Conservation (phyloP, 2,329 filamentous ascomycete genomes). For the Pleoardoris graminearum region DNA sequence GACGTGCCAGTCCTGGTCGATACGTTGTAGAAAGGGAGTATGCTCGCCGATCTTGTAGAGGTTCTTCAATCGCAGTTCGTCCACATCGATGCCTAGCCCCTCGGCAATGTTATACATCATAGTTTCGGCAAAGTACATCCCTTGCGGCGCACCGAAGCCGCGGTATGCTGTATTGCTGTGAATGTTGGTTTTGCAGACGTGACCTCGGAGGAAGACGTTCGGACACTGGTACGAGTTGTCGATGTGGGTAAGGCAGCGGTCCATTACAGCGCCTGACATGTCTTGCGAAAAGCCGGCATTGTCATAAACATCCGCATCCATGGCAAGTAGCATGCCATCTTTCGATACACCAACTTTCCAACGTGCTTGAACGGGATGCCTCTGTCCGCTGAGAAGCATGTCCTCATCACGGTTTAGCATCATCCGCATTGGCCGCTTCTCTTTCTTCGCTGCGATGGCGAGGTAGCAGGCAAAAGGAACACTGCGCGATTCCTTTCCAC, state of each 20-base stretch:
- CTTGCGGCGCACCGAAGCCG: conserved; percentile 92
- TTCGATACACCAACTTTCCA: conserved; percentile 94
- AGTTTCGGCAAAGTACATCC: conserved; percentile 87
- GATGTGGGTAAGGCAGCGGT: conserved; percentile 80
- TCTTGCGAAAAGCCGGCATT: conserved; percentile 81
- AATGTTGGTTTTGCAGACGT: conserved; percentile 89
- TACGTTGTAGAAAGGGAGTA: conserved; percentile 86
- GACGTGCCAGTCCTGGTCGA: conserved; percentile 85
- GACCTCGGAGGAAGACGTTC: conserved; percentile 80
- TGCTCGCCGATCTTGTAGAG: conserved; percentile 75
- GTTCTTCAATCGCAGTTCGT: conserved; percentile 79
- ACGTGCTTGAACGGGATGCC: conserved; percentile 83
- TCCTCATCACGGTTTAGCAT: conserved; percentile 97
- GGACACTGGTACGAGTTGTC: conserved; percentile 89
- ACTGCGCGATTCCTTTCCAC: conserved; percentile 88
- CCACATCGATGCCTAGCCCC: conserved; percentile 78
- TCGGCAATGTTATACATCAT: conserved; percentile 91
- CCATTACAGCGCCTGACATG: conserved; percentile 74
- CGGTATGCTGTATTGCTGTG: conserved; percentile 96
- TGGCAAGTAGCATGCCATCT: conserved; percentile 86
- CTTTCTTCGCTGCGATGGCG: conserved; percentile 84
- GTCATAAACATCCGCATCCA: conserved; percentile 87
- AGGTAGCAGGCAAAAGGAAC: conserved; percentile 80
- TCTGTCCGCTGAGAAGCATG: conserved; percentile 85
- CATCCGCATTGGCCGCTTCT: conserved; percentile 77